These are phyloP conservation scores for Candida michaelii DNA, from an alignment of 805 yeast species.

Conservation along the genomic window DNA sequence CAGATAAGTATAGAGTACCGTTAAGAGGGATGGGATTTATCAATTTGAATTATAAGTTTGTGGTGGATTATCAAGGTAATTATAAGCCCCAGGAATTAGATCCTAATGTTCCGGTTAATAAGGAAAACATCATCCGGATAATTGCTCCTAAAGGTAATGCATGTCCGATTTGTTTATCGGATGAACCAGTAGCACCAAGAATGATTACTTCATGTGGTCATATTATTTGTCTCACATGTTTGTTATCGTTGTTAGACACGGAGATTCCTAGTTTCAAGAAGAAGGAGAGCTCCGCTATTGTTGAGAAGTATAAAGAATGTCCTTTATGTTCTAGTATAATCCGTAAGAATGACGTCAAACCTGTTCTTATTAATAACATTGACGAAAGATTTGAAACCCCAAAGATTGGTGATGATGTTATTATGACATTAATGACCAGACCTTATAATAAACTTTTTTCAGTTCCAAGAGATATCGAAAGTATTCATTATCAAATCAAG, in stretches of 20 bases:
- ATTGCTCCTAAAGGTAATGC: constrained; percentile 73
- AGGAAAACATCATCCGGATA: constrained; percentile 63
- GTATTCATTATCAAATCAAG: constrained; percentile 14
- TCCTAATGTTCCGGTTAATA: constrained; percentile 72
- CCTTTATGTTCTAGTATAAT: constrained; percentile 71
- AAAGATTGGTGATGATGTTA: constrained; percentile 51
- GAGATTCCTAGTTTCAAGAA: constrained; percentile 41
- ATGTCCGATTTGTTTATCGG: constrained; percentile 90
- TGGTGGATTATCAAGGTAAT: constrained; percentile 64
- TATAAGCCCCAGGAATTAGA: constrained; percentile 61
- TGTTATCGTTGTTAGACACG: constrained; percentile 67
- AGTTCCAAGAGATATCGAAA: constrained; percentile 39
- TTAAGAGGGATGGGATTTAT: constrained; percentile 67
- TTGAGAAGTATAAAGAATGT: constrained; percentile 63
- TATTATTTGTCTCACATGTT: constrained; percentile 79
- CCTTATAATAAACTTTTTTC: constrained; percentile 49
- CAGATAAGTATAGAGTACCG: constrained; percentile 34
- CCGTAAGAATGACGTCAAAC: constrained; percentile 56
- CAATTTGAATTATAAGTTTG: constrained; percentile 81
- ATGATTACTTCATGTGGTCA: constrained; percentile 94
- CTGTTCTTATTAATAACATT: constrained; percentile 53
- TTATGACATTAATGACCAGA: constrained; percentile 62
- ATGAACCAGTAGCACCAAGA: constrained; percentile 85
- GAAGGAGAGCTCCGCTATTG: constrained; percentile 33
- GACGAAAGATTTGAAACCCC: constrained; percentile 63